These are phyloP conservation scores for Wickerhamomyces alni DNA, from an alignment of 805 yeast genomes.

Conservation along the genomic window DNA sequence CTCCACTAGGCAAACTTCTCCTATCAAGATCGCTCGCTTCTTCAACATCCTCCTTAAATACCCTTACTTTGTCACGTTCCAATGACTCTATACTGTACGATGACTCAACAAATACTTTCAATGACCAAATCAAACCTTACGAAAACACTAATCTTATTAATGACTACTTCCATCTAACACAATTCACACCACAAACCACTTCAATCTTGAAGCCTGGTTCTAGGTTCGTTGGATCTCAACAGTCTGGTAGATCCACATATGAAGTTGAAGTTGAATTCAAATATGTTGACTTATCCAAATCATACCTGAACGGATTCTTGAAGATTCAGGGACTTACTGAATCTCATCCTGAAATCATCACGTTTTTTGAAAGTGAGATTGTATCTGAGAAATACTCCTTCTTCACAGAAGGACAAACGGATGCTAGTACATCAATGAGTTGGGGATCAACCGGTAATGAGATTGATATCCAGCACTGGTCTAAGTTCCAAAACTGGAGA, in stretches of 20 bases:
- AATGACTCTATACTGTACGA: background rate
- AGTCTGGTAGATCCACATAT: slow-evolving; percentile 57
- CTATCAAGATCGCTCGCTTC: background rate
- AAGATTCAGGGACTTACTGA: slow-evolving; percentile 65
- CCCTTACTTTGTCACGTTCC: background rate
- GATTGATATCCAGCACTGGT: slow-evolving; percentile 63
- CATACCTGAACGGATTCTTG: slow-evolving; percentile 51
- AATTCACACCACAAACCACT: slow-evolving; percentile 16
- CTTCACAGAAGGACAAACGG: slow-evolving; percentile 14
- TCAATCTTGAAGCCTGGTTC: slow-evolving; percentile 58
- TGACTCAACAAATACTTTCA: background rate
- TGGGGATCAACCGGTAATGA: slow-evolving; percentile 57
- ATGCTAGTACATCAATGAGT: background rate
- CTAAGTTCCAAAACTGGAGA: slow-evolving; percentile 45
- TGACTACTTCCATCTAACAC: slow-evolving; percentile 1
- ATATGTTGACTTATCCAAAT: slow-evolving; percentile 55
- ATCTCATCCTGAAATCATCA: slow-evolving; percentile 63
- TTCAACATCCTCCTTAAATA: background rate
- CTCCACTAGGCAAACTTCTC: background rate
- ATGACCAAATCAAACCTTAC: background rate
- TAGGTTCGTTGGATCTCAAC: slow-evolving; percentile 61
- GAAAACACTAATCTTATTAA: background rate
- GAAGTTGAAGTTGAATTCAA: slow-evolving; percentile 65
- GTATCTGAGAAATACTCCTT: slow-evolving; percentile 50
- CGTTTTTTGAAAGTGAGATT: slow-evolving; percentile 67